Conservation (phyloP, 768 basidiomycete genomes). For the Serendipita sp. region DNA sequence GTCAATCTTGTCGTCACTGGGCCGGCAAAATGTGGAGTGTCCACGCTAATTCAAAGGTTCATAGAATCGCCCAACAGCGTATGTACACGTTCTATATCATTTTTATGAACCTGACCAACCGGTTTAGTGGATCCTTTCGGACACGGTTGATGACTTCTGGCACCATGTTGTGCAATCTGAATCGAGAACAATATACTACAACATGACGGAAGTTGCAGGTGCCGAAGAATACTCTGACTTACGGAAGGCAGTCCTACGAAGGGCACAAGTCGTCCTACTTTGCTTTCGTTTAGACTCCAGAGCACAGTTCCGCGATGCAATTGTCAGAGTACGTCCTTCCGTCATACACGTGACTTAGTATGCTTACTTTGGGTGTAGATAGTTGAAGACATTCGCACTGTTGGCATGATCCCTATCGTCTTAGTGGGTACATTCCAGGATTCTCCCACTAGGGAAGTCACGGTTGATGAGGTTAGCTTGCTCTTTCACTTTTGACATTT, state of each 20-base stretch:
- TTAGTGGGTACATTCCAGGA: conserved; percentile 3
- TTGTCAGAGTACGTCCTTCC: not conserved
- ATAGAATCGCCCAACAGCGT: not conserved
- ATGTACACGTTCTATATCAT: not conserved
- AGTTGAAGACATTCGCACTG: not conserved
- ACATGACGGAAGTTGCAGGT: conserved; percentile 1
- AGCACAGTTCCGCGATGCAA: not conserved
- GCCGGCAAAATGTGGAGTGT: not conserved
- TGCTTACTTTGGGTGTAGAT: not conserved
- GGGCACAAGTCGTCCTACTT: conserved; percentile 1
- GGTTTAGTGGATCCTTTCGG: not conserved
- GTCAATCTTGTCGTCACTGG: not conserved
- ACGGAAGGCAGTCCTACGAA: not conserved
- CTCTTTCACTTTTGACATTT: not conserved
- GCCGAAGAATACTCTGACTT: not conserved
- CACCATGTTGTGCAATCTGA: conserved; percentile 1
- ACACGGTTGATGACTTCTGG: not conserved
- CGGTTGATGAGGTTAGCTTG: not conserved
- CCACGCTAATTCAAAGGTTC: not conserved
- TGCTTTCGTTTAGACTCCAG: not conserved
- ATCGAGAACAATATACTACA: not conserved
- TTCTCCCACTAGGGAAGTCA: not conserved
- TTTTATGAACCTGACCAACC: not conserved
- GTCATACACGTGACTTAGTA: not conserved
- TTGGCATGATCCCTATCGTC: not conserved